A percentile compares a stretch with the other conserved stretches of the same genome.
These are phyloP conservation scores for Podospora pseudoanserina DNA, from an alignment of 495 filamentous ascomycete genomes.

Conservation along the genomic window DNA sequence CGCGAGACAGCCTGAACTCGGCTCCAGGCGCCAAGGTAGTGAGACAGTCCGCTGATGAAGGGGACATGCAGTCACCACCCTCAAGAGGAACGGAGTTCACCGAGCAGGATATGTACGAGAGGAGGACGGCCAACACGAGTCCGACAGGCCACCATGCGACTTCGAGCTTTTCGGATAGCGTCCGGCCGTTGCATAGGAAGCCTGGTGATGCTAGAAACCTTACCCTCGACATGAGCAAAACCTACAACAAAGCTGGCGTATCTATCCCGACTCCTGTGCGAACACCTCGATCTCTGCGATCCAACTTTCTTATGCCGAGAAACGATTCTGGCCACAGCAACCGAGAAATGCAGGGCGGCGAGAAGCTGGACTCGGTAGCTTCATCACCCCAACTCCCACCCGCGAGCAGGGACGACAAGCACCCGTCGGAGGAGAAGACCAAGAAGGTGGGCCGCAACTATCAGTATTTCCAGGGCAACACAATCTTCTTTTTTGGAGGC, in stretches of 20 bases:
- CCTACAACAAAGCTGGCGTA: conserved; percentile 44
- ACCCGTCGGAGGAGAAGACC: conserved; percentile 26
- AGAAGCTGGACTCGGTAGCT: conserved; percentile 70
- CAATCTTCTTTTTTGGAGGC: conserved; percentile 80
- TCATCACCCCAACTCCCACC: conserved; percentile 65
- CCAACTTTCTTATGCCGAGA: conserved; percentile 59
- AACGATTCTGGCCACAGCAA: conserved; percentile 47
- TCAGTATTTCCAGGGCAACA: conserved; percentile 91
- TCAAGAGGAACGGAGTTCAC: conserved; percentile 80
- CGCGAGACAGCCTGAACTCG: conserved; percentile 48
- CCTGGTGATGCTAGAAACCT: conserved; percentile 49
- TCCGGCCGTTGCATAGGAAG: conserved; percentile 63
- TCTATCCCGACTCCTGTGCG: conserved; percentile 52
- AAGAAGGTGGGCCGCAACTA: conserved; percentile 60
- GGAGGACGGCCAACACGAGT: conserved; percentile 69
- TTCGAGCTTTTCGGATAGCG: conserved; percentile 68
- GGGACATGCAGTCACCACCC: conserved; percentile 52
- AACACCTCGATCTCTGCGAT: conserved; percentile 70
- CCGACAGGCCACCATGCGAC: conserved; percentile 63
- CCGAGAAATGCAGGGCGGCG: conserved; percentile 58
- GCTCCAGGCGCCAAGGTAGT: conserved; percentile 39
- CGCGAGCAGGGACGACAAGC: conserved; percentile 24
- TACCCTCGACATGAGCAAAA: conserved; percentile 54
- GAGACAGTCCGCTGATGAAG: conserved; percentile 47
- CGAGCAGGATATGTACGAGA: conserved; percentile 57